Evolutionary conservation across 768 basidiomycete genomes (phyloP).

Genomic region (Lentinula edodes): DNA sequence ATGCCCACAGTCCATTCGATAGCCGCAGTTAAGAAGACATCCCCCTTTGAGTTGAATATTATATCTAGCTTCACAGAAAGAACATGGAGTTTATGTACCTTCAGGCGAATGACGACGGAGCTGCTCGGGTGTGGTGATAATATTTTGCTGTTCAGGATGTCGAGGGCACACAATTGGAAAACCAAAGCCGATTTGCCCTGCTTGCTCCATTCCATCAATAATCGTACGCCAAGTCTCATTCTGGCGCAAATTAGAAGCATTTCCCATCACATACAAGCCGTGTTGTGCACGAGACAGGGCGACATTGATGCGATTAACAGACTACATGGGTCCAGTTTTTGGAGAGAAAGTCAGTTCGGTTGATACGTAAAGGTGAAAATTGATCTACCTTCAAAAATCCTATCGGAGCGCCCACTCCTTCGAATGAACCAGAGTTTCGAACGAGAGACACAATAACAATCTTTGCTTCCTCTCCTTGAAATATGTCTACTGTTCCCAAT

Average conservation of each 20-base stretch:
- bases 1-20: conserved; percentile 55
- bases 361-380: background rate
- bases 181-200: conserved; percentile 40
- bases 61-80: background rate
- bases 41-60: conserved; percentile 37
- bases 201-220: conserved; percentile 48
- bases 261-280: conserved; percentile 71
- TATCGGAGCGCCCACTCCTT: conserved; percentile 37
- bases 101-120: conserved; percentile 50
- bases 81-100: conserved; percentile 25
- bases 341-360: background rate
- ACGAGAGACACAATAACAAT: conserved; percentile 74
- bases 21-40: conserved; percentile 52
- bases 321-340: background rate
- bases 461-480: conserved; percentile 70
- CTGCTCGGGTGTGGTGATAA: conserved; percentile 45
- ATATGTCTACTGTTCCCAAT: conserved; percentile 73
- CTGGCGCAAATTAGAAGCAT: conserved; percentile 49
- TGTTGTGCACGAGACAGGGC: conserved; percentile 71
- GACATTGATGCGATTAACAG: conserved; percentile 33
- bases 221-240: conserved; percentile 53
- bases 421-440: conserved; percentile 54
- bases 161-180: conserved; percentile 55
- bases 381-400: conserved; percentile 61
- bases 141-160: conserved; percentile 39